phyloP scores from a whole-genome alignment of 1,284 basidiomycete genomes.

The Vanrija pseudolonga region DNA sequence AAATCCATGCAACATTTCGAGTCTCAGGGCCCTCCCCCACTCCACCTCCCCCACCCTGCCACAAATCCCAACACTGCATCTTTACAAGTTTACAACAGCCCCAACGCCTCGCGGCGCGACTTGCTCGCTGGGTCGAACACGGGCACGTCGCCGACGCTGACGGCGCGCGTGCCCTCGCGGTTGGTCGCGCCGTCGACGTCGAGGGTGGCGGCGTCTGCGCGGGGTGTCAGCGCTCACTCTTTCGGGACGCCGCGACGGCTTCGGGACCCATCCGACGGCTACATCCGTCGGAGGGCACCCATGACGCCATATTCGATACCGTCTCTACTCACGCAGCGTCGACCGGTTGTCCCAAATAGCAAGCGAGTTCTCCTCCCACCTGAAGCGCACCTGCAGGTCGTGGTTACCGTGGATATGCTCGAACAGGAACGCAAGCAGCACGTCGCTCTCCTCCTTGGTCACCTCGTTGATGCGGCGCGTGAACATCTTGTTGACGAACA shows the following conservation, averaged over 20 bases:
- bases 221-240: too few relatives aligned
- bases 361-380: slow-evolving; percentile 52
- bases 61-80: too few relatives aligned
- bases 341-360: slow-evolving; percentile 60
- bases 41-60: too few relatives aligned
- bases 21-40: too few relatives aligned
- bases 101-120: slow-evolving; percentile 17
- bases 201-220: slow-evolving; percentile 2
- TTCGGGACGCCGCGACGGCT: too few relatives aligned
- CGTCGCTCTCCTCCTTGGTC: slow-evolving; percentile 57
- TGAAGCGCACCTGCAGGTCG: slow-evolving; percentile 45
- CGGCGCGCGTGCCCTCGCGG: slow-evolving; percentile 60
- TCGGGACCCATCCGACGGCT: too few relatives aligned
- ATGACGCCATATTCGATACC: too few relatives aligned
- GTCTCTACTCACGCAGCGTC: background rate
- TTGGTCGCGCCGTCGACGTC: slow-evolving; percentile 52
- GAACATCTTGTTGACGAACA: slow-evolving; percentile 62
- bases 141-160: slow-evolving; percentile 62
- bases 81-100: background rate
- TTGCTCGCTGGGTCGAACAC: slow-evolving; percentile 50
- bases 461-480: slow-evolving; percentile 60
- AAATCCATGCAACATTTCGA: too few relatives aligned
- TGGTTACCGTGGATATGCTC: slow-evolving; percentile 43
- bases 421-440: slow-evolving; percentile 17
- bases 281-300: too few relatives aligned